Conservation (phyloP, 768 basidiomycete species). For the Mycena crocata region DNA sequence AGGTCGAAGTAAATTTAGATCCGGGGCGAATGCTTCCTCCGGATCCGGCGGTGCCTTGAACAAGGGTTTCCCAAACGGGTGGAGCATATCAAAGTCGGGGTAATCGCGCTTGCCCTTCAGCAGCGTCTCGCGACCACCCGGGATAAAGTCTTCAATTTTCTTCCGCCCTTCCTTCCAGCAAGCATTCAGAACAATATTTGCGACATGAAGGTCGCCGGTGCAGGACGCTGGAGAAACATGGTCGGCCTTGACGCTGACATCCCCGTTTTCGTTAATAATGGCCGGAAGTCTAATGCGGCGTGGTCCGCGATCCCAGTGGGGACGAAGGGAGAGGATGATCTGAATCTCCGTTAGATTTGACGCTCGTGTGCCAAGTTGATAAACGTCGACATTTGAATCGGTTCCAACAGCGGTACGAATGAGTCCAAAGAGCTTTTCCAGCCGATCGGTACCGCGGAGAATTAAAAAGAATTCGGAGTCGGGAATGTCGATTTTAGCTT, state of each 20-base stretch:
- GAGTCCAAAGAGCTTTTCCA: slow-evolving; percentile 31
- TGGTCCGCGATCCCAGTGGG: slow-evolving; percentile 27
- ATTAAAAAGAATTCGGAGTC: slow-evolving; percentile 31
- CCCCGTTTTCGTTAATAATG: slow-evolving; percentile 16
- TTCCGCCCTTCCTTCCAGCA: slow-evolving; percentile 28
- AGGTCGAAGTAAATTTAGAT: neutral
- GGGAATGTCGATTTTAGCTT: slow-evolving; percentile 31
- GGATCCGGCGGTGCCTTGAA: neutral
- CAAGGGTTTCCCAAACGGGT: neutral
- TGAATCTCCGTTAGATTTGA: neutral
- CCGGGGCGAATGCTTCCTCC: neutral
- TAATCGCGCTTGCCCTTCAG: neutral
- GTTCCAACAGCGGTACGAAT: slow-evolving; percentile 31
- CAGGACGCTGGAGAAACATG: slow-evolving; percentile 41
- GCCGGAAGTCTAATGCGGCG: slow-evolving; percentile 23
- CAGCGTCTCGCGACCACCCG: neutral
- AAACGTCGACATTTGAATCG: slow-evolving; percentile 3
- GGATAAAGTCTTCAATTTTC: neutral
- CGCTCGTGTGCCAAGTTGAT: neutral
- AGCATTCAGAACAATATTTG: slow-evolving; percentile 19
- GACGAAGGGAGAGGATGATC: slow-evolving; percentile 14
- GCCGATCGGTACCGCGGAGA: slow-evolving; percentile 30
- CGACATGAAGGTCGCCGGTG: slow-evolving; percentile 33
- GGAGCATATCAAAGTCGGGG: neutral
- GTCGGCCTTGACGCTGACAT: slow-evolving; percentile 29